Evolutionary conservation across 768 basidiomycete genomes (phyloP).

Genomic region (Leccinum subgranulosum): DNA sequence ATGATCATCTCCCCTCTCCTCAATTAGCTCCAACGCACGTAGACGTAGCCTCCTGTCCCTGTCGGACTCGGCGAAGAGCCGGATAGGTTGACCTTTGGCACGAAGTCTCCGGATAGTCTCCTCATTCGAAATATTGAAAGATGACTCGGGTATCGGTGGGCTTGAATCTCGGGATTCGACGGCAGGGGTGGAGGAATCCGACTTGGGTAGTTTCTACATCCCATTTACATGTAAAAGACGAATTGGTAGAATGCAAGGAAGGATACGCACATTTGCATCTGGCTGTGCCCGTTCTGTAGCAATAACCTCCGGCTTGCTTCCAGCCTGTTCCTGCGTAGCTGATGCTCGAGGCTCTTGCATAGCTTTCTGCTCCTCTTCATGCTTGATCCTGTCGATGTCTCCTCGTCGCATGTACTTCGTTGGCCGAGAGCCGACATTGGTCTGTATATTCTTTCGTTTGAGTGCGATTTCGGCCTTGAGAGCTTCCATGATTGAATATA

Average conservation of each 20-base stretch:
- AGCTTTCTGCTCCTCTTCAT: conserved; percentile 39
- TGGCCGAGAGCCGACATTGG: conserved; percentile 46
- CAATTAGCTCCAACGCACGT: conserved; percentile 91
- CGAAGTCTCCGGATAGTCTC: conserved; percentile 89
- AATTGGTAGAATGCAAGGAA: neutral
- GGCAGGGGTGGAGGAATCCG: conserved; percentile 39
- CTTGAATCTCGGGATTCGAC: conserved; percentile 34
- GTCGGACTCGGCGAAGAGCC: conserved; percentile 93
- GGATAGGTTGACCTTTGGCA: conserved; percentile 89
- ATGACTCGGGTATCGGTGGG: conserved; percentile 37
- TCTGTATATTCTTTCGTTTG: conserved; percentile 76
- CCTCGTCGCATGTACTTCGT: conserved; percentile 89
- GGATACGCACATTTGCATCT: conserved; percentile 43
- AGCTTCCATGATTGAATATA: conserved; percentile 27
- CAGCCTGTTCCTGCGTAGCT: conserved; percentile 28
- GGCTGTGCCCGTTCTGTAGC: conserved; percentile 23
- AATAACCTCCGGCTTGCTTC: conserved; percentile 12
- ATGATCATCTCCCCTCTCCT: conserved; percentile 79
- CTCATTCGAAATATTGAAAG: conserved; percentile 90
- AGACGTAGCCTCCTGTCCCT: conserved; percentile 88
- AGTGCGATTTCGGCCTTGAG: conserved; percentile 85
- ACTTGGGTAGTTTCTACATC: conserved; percentile 45
- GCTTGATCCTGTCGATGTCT: conserved; percentile 76
- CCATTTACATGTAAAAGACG: conserved; percentile 40
- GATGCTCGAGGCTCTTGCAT: conserved; percentile 31